Evolutionary conservation across 2,329 filamentous ascomycete species (phyloP).

Genomic region (Magnaporthiopsis incrustans): DNA sequence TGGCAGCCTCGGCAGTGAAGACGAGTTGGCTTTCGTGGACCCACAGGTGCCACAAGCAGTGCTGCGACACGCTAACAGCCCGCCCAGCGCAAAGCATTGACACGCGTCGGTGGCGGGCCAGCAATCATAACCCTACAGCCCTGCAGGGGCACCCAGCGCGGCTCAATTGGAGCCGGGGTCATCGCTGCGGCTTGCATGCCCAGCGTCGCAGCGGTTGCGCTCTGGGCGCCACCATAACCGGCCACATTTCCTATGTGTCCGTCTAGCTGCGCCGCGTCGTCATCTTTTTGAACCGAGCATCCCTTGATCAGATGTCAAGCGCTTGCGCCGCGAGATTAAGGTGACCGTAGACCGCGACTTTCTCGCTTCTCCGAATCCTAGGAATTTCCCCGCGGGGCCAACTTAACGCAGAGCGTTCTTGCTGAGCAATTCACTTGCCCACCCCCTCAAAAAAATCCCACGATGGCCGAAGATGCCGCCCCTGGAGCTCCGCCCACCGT

Average conservation of each 20-base stretch:
- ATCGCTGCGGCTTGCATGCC: neutral
- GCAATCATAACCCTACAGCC: neutral
- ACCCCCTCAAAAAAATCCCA: conserved; percentile 5
- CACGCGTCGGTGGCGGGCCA: neutral
- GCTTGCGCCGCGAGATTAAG: neutral
- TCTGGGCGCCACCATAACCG: neutral
- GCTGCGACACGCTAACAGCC: neutral
- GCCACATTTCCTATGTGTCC: neutral
- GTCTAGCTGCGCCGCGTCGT: neutral
- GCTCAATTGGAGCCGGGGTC: neutral
- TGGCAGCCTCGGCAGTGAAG: neutral
- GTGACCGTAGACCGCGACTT: neutral
- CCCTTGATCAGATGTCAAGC: neutral
- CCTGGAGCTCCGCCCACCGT: conserved; percentile 6
- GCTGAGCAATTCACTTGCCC: neutral
- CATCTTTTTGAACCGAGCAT: neutral
- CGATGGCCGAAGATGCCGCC: conserved; percentile 17
- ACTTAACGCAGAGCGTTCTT: neutral
- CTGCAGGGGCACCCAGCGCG: neutral
- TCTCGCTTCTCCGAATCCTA: neutral
- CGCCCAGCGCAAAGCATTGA: neutral
- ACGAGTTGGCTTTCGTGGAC: neutral
- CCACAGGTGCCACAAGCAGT: neutral
- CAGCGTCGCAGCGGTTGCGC: neutral
- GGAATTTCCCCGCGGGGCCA: neutral